phyloP scores from a whole-genome alignment of 2,329 filamentous ascomycete genomes.

The Fusarium lateritium region DNA sequence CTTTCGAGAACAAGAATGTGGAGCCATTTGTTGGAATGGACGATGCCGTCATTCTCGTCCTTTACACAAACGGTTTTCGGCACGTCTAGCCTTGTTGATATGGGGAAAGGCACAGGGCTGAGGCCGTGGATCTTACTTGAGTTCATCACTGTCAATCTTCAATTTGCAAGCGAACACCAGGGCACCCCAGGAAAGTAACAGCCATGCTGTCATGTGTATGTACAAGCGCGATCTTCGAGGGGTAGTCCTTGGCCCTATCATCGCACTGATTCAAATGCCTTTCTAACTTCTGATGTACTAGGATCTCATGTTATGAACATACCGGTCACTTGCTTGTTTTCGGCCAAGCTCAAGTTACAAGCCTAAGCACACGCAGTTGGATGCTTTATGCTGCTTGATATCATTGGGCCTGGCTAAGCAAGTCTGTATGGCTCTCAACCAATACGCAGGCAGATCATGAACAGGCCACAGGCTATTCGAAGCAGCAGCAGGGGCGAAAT shows the following conservation, averaged over 20 bases:
- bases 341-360: conserved; percentile 1
- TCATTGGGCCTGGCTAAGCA: not conserved
- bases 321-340: not conserved
- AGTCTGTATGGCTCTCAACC: not conserved
- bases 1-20: conserved; percentile 16
- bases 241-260: conserved; percentile 5
- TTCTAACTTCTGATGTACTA: not conserved
- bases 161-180: conserved; percentile 20
- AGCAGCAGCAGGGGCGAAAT: not conserved
- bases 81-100: not conserved
- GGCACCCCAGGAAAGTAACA: not conserved
- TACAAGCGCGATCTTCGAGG: not conserved
- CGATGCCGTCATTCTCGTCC: conserved; percentile 25
- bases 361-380: not conserved
- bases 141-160: not conserved
- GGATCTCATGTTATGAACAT: conserved; percentile 1
- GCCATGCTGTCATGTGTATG: conserved; percentile 4
- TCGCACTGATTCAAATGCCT: not conserved
- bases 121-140: conserved; percentile 1
- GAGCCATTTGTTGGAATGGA: conserved; percentile 27
- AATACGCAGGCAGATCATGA: not conserved
- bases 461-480: not conserved
- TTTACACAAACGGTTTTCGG: conserved; percentile 15
- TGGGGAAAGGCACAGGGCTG: conserved; percentile 26
- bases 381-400: not conserved